Percentiles rank a stretch among this genome's conserved stretches.
phyloP scores from a whole-genome alignment of 345 rosid genomes.

The Heritiera littoralis region DNA sequence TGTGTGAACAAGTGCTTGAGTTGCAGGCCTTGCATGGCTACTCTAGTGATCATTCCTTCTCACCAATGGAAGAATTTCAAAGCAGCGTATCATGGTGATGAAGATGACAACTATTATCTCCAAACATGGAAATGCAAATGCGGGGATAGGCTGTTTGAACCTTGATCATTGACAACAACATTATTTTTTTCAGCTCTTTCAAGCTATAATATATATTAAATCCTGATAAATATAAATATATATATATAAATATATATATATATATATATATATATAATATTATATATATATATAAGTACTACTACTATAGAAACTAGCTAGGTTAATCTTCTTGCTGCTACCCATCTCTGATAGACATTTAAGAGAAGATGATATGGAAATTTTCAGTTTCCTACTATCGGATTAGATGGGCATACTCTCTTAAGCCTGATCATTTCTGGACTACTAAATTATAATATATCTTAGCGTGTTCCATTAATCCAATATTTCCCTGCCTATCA shows the following conservation, averaged over 20 bases:
- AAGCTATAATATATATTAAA: not conserved
- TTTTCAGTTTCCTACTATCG: not conserved
- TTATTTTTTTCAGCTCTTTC: not conserved
- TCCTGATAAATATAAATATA: not conserved
- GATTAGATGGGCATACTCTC: not conserved
- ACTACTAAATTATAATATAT: not conserved
- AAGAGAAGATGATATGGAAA: not conserved
- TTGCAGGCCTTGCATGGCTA: constrained; percentile 73
- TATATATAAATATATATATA: not conserved
- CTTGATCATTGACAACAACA: constrained; percentile 19
- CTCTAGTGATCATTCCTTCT: constrained; percentile 44
- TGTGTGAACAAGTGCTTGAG: constrained; percentile 63
- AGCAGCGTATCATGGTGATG: constrained; percentile 19
- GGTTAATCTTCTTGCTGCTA: not conserved
- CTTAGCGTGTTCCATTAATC: not conserved
- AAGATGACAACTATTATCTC: constrained; percentile 54
- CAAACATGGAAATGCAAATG: constrained; percentile 76
- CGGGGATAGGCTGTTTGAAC: constrained; percentile 53
- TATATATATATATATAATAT: not conserved
- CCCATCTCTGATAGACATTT: not conserved
- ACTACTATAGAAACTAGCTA: not conserved
- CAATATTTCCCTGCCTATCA: not conserved
- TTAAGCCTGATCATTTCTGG: not conserved
- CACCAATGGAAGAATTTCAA: constrained; percentile 11
- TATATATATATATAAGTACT: not conserved